Evolutionary conservation across 2,329 filamentous ascomycete species (phyloP), one percentile per base, ranked within the genome.

Genomic region (Aureobasidium sp.): DNA sequence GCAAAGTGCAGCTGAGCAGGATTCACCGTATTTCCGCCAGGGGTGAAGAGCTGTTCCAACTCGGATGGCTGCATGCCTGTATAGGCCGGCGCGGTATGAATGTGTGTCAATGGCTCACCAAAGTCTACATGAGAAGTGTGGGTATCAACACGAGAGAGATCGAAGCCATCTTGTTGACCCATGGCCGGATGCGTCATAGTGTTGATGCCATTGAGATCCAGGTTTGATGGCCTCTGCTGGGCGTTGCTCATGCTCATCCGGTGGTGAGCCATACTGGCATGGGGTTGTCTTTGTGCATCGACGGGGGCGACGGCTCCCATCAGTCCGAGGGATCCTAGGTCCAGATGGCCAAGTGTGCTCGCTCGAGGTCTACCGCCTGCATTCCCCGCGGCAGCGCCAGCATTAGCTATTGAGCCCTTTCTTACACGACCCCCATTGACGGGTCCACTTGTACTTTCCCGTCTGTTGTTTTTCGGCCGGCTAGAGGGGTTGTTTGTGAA

Each of bases 281-380:
- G 59, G 39, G 15, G 48, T 42, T 49, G 12, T 27, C 48, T 44
- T 49, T 58, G 29, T 41, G 48, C 42, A 6, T 63, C 34, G 20
- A 49, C 62, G 5, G 61, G 42, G 15, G 55, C n/a, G 7, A 62
- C 61, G 48, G 70, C 68, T 34, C 71, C 68, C 61, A 71, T 64
- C 27, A 73, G 53, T 7, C 87, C 89, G 73, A 96, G 83, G 44
- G 87, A 84, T 60, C 82, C 81, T 62, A 85, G 84, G 72, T 97
- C 94, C 62, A 97, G 86, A 74, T 97, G 92, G 71, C 92, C 94
- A 71, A 99, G 95, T 41, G 94, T 99, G 73, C 97, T 97, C 61
- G 94, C 93, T 69, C 94, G 83, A 25, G 93, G 94, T 67, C 94
- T 84, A 56, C 77, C 80, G 67, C 79, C 81, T 48, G 76, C 72